These are phyloP conservation scores for Zea mays DNA, from an alignment of 176 grass and related monocot genomes.

Conservation along the genomic window Zm-B73-REFERENCE-NAM-5.0 NC_050105.1:131082001-131082500, in stretches of 20 bases:
- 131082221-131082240: background rate
- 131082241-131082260: background rate
- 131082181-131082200: background rate
- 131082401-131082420: background rate
- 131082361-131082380: background rate
- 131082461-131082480: background rate
- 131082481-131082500: too few relatives aligned
- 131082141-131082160: background rate
- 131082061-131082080: background rate
- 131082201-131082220: too few relatives aligned
- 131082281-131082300: background rate
- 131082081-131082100: background rate
- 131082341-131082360: background rate
- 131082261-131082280: background rate
- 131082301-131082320: background rate
- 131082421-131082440: fast-evolving
- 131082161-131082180: background rate
- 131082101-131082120: background rate
- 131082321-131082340: background rate
- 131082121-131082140: background rate
- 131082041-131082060: background rate
- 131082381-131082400: background rate
- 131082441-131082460: background rate
- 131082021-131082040: background rate
- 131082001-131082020: background rate